Evolutionary conservation across 306 rosid genomes (phyloP), one percentile per base, ranked within the genome.

Genomic region (Urtica urens): DNA sequence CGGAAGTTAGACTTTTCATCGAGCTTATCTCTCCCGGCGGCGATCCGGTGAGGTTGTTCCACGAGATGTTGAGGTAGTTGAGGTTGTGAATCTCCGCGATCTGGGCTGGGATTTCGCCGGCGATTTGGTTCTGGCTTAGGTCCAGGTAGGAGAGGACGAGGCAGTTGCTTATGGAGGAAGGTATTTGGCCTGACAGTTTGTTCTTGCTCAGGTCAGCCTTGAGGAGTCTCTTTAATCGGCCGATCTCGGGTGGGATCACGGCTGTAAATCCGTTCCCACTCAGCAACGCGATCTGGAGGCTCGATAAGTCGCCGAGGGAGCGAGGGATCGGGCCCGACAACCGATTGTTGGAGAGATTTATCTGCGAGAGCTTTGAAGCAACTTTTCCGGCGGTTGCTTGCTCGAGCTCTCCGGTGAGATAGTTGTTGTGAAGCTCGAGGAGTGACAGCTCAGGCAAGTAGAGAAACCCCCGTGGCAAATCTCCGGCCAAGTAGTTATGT

Each of bases 61-160:
- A 72, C 44, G 97, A 90, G 51, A 81, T 64, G 59, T 90, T 90
- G 29, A 90, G 79, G 75, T 78, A 90, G 48, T 84, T 84, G 10
- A 90, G 57, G 19, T 76, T 81, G 65, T 77, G 90, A 47, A 78
- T 74, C 57, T 81, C 72, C 19, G 94, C 64, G 45, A 81, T 44
- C 51, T 81, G 77, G 63, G 52, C 45, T 54, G 96, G 96, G 38
- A 88, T 65, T 28, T 81, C 78, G 9, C 95, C 94, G 23, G 90
- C 72, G 26, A 87, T 75, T 7, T 80, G 77, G 71, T 87, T 87
- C 44, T 76, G 93, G 83, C 95, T 88, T 64, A 88, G 76, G 74
- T 88, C 96, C 28, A 88, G 55, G 55, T 60, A 83, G 16, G 86
- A 72, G 52, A 88, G 78, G 28, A 63, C 57, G 15, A 25, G 37